Evolutionary conservation across 805 yeast genomes (phyloP), one percentile per base, ranked within the genome.

Genomic region (Zygotorulaspora florentina): DNA sequence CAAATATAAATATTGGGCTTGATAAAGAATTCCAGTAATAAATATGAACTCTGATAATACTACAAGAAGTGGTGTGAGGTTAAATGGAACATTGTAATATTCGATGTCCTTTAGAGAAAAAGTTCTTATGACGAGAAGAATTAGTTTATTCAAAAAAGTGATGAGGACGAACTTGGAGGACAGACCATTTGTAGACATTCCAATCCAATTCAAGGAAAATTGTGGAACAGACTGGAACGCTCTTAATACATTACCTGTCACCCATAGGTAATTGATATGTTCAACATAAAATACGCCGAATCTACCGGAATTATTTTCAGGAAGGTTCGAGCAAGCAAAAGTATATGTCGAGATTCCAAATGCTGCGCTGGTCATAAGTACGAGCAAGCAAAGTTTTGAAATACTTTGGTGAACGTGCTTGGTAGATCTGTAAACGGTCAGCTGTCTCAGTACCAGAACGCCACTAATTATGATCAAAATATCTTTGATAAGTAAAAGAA

Each of bases 191-290:
- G 66, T 63, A 16, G 61, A 62, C 31, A 47, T 39, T 11, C 65
- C 68, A 58, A 68, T 54, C 69, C 70, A 71, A 50, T 71, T 73
- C 43, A 72, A 49, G 8, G 65, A 53, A 2, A 72, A 39, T 40
- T 75, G 80, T 0, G 81, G 80, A 3, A 67, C 23, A 35, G 65
- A 57, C 42, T 64, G 64, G 18, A 67, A 34, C 1, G 61, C 29
- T 1, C 52, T 51, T 0, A 63, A 25, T 8, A 59, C 7, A 29
- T 64, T 62, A 9, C 65, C 62, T 1, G 62, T 34, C 0, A 70
- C 46, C 79, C 77, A 74, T 2, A 72, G 9, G 36, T 50, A 66
- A 43, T 74, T 75, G 3, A 72, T 48, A 27, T 70, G 59, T 48
- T 77, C 81, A 16, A 76, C 49, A 23, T 58, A 53, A 41, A 61